Evolutionary conservation across 202 grass and related monocot genomes (phyloP).

Genomic region (Tripidium arundinaceum): DNA sequence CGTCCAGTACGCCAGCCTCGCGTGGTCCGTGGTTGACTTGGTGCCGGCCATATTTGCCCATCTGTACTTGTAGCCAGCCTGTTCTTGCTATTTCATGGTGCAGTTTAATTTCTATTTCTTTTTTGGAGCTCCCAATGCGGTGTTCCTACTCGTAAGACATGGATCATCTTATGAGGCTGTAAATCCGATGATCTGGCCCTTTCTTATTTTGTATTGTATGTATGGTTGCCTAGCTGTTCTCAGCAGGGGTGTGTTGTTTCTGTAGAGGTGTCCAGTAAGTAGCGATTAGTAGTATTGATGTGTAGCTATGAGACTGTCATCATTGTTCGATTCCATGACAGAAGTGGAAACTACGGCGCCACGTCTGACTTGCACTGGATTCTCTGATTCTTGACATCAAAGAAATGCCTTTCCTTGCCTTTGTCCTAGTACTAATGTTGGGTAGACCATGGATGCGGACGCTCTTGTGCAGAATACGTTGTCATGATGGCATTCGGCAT

Average conservation of each 20-base stretch:
- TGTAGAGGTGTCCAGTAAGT: slow-evolving; percentile 24
- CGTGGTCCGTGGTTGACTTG: slow-evolving; percentile 92
- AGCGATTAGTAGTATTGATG: background rate
- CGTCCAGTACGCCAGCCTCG: slow-evolving; percentile 79
- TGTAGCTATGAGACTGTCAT: background rate
- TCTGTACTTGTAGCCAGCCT: slow-evolving; percentile 55
- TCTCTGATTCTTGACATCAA: background rate
- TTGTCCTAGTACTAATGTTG: background rate
- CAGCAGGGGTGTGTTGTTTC: background rate
- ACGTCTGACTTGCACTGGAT: background rate
- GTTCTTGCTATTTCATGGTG: too few relatives aligned
- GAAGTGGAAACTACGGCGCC: background rate
- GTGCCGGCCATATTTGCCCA: slow-evolving; percentile 69
- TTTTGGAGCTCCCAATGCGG: background rate
- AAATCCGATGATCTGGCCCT: slow-evolving; percentile 16
- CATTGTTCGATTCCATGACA: background rate
- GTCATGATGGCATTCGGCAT: background rate
- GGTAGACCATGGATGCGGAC: background rate
- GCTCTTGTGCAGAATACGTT: background rate
- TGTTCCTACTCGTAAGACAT: slow-evolving; percentile 1
- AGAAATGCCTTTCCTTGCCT: slow-evolving; percentile 23
- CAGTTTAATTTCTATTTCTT: background rate
- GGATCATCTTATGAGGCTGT: slow-evolving; percentile 34
- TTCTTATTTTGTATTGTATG: slow-evolving; percentile 14
- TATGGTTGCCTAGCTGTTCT: background rate